Evolutionary conservation across 225 moss, liverwort and hornwort species (phyloP).

Genomic region (Takakia lepidozioides): DNA sequence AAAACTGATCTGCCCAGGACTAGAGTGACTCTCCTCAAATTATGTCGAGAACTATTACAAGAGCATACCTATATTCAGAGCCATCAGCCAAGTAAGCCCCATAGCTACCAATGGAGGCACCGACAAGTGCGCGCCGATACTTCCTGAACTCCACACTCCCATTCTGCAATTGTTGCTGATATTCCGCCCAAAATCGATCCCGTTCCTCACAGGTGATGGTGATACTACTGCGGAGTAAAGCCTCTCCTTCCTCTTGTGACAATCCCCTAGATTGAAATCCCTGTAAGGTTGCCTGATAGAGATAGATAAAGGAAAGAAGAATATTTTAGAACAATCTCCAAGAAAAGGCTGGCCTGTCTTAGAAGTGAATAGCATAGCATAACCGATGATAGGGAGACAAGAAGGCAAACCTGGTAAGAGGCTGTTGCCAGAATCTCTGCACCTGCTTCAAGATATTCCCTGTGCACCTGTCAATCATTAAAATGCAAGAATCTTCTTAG

Average conservation of each 20-base stretch:
- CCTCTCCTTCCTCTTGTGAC: conserved; percentile 50
- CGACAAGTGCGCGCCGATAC: conserved; percentile 71
- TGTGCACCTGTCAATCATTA: conserved; percentile 79
- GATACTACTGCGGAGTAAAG: conserved; percentile 64
- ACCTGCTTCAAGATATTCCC: conserved; percentile 90
- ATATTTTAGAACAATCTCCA: too few species aligned
- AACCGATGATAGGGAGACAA: conserved; percentile 5
- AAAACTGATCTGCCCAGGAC: too few species aligned
- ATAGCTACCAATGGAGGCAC: conserved; percentile 92
- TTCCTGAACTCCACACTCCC: conserved; percentile 42
- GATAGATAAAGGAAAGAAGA: too few species aligned
- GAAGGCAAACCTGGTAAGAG: conserved; percentile 70
- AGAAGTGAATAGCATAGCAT: too few species aligned
- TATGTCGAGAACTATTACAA: too few species aligned
- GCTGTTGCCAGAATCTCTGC: conserved; percentile 82
- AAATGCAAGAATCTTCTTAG: too few species aligned
- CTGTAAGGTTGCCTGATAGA: conserved; percentile 86
- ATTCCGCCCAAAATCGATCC: conserved; percentile 71
- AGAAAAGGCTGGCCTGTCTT: too few species aligned
- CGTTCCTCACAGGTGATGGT: conserved; percentile 69
- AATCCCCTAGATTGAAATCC: conserved; percentile 75
- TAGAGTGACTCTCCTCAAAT: too few species aligned
- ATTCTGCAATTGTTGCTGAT: conserved; percentile 33
- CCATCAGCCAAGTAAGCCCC: conserved; percentile 98
- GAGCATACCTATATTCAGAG: conserved; percentile 85